These are phyloP conservation scores for Penicillium parvum DNA, from an alignment of 495 filamentous ascomycete species.

Conservation along the genomic window DNA sequence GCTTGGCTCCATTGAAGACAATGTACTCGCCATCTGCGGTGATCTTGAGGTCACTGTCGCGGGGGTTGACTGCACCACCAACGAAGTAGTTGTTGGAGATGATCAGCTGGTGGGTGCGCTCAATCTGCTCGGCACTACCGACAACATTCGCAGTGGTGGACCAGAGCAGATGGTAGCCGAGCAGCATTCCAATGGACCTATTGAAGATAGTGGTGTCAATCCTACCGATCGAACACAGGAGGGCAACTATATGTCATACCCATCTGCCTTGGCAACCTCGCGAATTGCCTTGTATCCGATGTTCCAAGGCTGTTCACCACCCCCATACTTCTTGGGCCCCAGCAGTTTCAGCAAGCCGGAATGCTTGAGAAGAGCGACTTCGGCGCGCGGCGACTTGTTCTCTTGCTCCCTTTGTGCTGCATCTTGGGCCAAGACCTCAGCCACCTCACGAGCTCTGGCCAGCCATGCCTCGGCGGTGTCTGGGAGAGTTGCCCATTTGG, in stretches of 20 bases:
- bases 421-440: constrained; percentile 49
- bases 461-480: constrained; percentile 45
- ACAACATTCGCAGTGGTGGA: constrained; percentile 52
- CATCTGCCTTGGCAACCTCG: constrained; percentile 56
- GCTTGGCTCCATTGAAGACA: constrained; percentile 54
- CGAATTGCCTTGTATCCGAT: constrained; percentile 53
- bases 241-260: constrained; percentile 22
- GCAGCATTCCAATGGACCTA: constrained; percentile 52
- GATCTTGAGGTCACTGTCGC: constrained; percentile 54
- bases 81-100: constrained; percentile 57
- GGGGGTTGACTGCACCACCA: constrained; percentile 60
- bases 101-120: constrained; percentile 48
- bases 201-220: neutral
- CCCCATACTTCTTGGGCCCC: constrained; percentile 51
- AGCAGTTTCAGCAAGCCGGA: constrained; percentile 53
- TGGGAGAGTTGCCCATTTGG: constrained; percentile 45
- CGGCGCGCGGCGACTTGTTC: constrained; percentile 52
- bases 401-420: constrained; percentile 50
- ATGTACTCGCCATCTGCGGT: constrained; percentile 46
- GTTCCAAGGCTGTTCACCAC: constrained; percentile 54
- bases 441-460: constrained; percentile 47
- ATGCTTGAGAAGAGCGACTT: constrained; percentile 53
- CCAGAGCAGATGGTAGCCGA: constrained; percentile 61
- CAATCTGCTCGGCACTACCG: constrained; percentile 50
- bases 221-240: too few relatives aligned